These are phyloP conservation scores for Dactylellina haptotyla DNA, from an alignment of 2,329 filamentous ascomycete species.

Conservation along the genomic window DNA sequence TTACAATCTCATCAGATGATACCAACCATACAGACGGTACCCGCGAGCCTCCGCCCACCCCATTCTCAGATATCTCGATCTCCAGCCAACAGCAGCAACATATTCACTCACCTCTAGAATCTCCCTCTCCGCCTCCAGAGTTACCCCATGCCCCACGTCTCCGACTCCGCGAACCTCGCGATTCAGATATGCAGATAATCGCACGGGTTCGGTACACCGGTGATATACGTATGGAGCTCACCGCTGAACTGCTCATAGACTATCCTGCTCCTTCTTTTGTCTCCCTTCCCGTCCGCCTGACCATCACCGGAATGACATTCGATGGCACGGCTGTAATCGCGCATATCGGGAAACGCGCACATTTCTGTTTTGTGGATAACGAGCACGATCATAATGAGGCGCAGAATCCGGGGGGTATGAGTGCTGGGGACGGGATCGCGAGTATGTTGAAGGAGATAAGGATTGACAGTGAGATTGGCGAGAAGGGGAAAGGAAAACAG, in stretches of 20 bases:
- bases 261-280: conserved; percentile 99
- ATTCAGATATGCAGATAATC: conserved; percentile 91
- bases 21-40: conserved; percentile 51
- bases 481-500: conserved; percentile 89
- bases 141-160: conserved; percentile 62
- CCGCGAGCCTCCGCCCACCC: conserved; percentile 45
- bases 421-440: conserved; percentile 69
- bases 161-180: conserved; percentile 75
- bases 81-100: conserved; percentile 36
- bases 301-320: conserved; percentile 93
- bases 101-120: conserved; percentile 40
- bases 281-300: conserved; percentile 90
- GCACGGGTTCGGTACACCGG: conserved; percentile 90
- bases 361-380: conserved; percentile 95
- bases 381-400: conserved; percentile 72
- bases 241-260: conserved; percentile 93
- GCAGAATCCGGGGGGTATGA: conserved; percentile 63
- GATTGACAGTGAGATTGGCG: conserved; percentile 97
- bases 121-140: conserved; percentile 38
- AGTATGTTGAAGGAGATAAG: conserved; percentile 89
- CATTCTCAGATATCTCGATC: conserved; percentile 51
- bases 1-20: conserved; percentile 47
- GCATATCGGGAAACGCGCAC: conserved; percentile 85
- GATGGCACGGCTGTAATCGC: conserved; percentile 93
- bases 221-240: conserved; percentile 85